Evolutionary conservation across 768 basidiomycete genomes (phyloP), one percentile per base, ranked within the genome.

Genomic region (Omphalotus guepiniiformis): DNA sequence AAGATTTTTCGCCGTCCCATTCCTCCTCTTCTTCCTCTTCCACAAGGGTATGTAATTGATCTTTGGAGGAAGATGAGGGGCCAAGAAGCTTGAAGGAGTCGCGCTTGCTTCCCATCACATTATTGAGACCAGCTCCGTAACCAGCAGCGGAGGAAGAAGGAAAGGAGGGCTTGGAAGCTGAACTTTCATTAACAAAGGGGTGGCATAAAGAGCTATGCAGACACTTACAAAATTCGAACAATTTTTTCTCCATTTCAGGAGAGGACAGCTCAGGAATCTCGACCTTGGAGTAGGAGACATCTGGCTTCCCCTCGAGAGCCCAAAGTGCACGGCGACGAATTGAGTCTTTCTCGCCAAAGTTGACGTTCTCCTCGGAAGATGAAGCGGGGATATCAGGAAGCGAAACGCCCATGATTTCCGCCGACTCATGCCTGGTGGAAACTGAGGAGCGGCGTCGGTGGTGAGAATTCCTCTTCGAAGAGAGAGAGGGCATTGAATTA

Each of bases 21-120:
- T 92, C 90, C 34, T 91, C 91, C 41, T 93, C 89, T 43, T 92
- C 90, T 47, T 93, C 88, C 58, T 90, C 91, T 58, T 91, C 90
- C 26, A 93, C 68, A 23, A 92, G 72, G 15, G 89, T 91, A 50
- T 80, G 78, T 9, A 92, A 74, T 55, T 84, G 79, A 61, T 91
- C 89, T 61, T 88, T 90, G 42, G 82, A 74, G 9, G 78, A 77
- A 1, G 79, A 76, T 2, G 83, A 73, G 15, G 76, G 55, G 13
- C 73, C 69, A 52, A 84, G 73, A 55, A 83, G 75, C 64, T 85
- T 90, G 63, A 90, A 85, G 0, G 90, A 92, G 61, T 93, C 89
- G 11, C 90, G 82, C 65, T 90, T 91, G 55, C 64, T 74, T 18
- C 68, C 68, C 59, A 80, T 61, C 45, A 79, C 63, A 42, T 62